Base-by-base conservation (phyloP, 1,139 yeast genomes). In the Candida sp. region DNA sequence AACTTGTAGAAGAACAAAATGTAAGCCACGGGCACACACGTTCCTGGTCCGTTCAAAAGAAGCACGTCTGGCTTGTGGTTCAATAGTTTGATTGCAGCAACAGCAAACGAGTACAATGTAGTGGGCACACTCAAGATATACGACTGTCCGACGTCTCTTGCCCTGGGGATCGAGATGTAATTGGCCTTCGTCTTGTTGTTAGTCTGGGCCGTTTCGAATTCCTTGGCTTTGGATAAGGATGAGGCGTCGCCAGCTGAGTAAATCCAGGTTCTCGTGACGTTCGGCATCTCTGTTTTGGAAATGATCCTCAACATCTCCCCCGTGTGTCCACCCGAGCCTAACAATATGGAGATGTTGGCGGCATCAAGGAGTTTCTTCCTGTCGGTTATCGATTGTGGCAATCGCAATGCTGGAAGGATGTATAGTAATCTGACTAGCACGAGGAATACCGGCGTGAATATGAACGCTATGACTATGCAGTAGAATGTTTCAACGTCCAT, bases 291-390 rank as follows among this genome's bases (percentile, higher is more conserved):
- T 39, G 68, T 60, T 53, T 75, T 72, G 5, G 71, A 65, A 12
- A 90, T 65, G 30, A 94, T 73, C 38, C 94, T 74, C 30, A 92
- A 66, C 96, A 94, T 90, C 66, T 94, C 98, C 1, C 98, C 98
- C 0, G 98, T 93, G 63, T 94, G 99, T 1, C 98, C 99, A 0
- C 83, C 99, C 1, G 96, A 88, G 0, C 96, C 96, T 5, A 90
- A 66, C 11, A 88, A 73, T 1, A 88, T 72, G 80, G 87, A 76
- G 22, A 84, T 59, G 25, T 61, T 62, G 31, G 67, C 54, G 7
- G 72, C 73, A 38, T 56, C 30, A n/a, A 44, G 26, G 23, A 49
- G 37, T 12, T 46, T 47, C 23, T 34, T 46, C n/a, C 37, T 28
- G 22, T 42, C 30, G n/a, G 22, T 31, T 5, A 49, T 39, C 8